Conservation (phyloP, 495 filamentous ascomycete genomes). For the Aspergillus sparsus region DNA sequence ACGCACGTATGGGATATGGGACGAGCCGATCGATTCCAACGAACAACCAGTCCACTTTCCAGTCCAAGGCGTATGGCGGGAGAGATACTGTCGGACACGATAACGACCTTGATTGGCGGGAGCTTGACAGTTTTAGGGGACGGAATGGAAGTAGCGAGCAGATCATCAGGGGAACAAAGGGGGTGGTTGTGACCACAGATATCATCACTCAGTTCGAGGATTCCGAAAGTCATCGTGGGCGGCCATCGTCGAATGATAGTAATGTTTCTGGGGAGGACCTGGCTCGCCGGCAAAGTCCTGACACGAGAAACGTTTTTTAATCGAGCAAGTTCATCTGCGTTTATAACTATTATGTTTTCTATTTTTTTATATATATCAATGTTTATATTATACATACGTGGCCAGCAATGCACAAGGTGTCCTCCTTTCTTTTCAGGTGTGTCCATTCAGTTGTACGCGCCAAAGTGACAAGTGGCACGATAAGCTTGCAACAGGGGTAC, state of each 20-base stretch:
- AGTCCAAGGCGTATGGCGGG: not conserved
- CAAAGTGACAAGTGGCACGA: not conserved
- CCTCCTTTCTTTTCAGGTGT: too few species aligned
- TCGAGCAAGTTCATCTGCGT: not conserved
- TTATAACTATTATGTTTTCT: not conserved
- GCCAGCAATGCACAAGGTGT: not conserved
- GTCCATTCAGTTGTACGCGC: too few species aligned
- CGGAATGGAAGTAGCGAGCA: not conserved
- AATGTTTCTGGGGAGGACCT: slow-evolving; percentile 2
- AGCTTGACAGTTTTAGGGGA: not conserved
- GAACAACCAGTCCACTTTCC: not conserved
- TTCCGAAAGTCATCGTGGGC: not conserved
- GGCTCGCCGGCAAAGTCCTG: slow-evolving; percentile 1
- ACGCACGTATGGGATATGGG: not conserved
- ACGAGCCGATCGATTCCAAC: not conserved
- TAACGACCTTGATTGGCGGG: slow-evolving; percentile 1
- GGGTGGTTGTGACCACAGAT: slow-evolving; percentile 9
- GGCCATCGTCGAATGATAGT: not conserved
- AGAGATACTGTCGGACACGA: not conserved
- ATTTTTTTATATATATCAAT: not conserved
- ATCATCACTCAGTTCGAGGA: slow-evolving; percentile 3
- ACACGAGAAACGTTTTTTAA: not conserved
- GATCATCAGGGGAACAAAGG: not conserved
- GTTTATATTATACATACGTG: not conserved
- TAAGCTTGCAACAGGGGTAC: not conserved